Evolutionary conservation across 768 basidiomycete genomes (phyloP).

Genomic region (Tulasnella sp.): DNA sequence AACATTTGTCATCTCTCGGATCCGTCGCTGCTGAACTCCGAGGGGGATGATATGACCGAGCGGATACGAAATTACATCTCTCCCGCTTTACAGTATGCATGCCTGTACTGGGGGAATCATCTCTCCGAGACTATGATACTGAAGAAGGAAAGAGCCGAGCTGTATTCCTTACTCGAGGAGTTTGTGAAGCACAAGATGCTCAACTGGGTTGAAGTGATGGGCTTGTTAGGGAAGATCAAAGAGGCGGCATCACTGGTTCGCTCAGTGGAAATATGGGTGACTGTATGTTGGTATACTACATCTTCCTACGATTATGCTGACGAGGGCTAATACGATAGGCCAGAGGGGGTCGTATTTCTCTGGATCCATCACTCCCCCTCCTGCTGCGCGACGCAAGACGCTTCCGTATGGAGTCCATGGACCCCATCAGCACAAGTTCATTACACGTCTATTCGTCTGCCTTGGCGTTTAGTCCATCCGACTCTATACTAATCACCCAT

Average conservation of each 20-base stretch:
- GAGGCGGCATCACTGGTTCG: background rate
- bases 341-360: too few relatives aligned
- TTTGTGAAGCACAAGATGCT: background rate
- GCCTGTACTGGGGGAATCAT: background rate
- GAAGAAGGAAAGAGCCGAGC: background rate
- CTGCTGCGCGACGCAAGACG: too few relatives aligned
- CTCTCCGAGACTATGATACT: background rate
- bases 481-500: background rate
- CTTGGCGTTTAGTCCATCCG: too few relatives aligned
- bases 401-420: too few relatives aligned
- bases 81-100: background rate
- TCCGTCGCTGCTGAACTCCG: background rate
- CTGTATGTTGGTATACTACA: background rate
- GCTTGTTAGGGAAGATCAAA: background rate
- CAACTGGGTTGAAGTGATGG: background rate
- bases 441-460: too few relatives aligned
- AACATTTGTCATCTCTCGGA: too few relatives aligned
- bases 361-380: too few relatives aligned
- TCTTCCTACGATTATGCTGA: background rate
- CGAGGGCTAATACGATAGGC: too few relatives aligned
- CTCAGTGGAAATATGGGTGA: background rate
- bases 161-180: background rate
- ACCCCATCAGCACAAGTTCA: too few relatives aligned
- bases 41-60: background rate
- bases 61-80: background rate